phyloP scores from a whole-genome alignment of 2,329 filamentous ascomycete species.

The Stylonectria norvegica region DNA sequence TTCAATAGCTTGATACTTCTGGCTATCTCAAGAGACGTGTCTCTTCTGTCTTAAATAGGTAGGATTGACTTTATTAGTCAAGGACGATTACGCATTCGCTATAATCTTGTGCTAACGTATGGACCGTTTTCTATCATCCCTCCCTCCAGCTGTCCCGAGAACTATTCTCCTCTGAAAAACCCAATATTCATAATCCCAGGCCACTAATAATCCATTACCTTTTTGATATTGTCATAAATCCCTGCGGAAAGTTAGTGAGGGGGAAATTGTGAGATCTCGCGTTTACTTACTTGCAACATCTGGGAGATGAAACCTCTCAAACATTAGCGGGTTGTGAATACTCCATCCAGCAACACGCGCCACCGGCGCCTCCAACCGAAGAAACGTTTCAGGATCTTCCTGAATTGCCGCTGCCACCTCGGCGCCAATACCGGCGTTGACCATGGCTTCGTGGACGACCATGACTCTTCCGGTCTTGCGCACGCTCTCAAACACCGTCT shows the following conservation, averaged over 20 bases:
- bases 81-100: too few species aligned
- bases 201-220: slow-evolving; percentile 50
- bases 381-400: slow-evolving; percentile 70
- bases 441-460: slow-evolving; percentile 89
- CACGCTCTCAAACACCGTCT: slow-evolving; percentile 76
- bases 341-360: slow-evolving; percentile 85
- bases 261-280: not conserved
- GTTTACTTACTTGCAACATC: slow-evolving; percentile 76
- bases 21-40: too few species aligned
- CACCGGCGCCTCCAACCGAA: slow-evolving; percentile 80
- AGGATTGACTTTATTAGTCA: too few species aligned
- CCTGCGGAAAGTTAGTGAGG: slow-evolving; percentile 41
- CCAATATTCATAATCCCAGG: not conserved
- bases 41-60: too few species aligned
- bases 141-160: too few species aligned
- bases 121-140: too few species aligned
- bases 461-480: slow-evolving; percentile 82
- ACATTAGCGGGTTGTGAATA: slow-evolving; percentile 75
- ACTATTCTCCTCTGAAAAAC: too few species aligned
- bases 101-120: too few species aligned
- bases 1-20: too few species aligned
- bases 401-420: slow-evolving; percentile 88
- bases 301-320: slow-evolving; percentile 77
- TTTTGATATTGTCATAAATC: slow-evolving; percentile 69
- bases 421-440: slow-evolving; percentile 84